Evolutionary conservation across 1,139 yeast genomes (phyloP), one percentile per base, ranked within the genome.

Genomic region (Geotrichum macrosporum): DNA sequence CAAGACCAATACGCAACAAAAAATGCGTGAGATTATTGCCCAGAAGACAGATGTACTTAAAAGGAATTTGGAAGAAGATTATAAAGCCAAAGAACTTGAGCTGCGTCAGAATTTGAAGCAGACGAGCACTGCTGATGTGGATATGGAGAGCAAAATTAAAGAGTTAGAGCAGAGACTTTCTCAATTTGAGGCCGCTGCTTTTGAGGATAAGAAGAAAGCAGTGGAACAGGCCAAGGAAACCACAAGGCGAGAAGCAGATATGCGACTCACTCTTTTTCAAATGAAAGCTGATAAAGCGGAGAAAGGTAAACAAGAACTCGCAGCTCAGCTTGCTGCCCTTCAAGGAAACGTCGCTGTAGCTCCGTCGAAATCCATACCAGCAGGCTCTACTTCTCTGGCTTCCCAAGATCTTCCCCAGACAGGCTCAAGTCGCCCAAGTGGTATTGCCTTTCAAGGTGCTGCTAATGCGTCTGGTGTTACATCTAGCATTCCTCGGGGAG

Each of bases 231-330:
- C 60, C 32, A 50, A 55, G 35, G 58, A 52, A 12, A 47, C 54
- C n/a, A 50, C 55, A 3, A 51, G 54, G 31, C 57, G 55, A 36
- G 62, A 62, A 46, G 50, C 57, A 29, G 58, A 60, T n/a, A 63
- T 70, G 65, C 62, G 70, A 41, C 57, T 58, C 16, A 63, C 57
- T 46, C 53, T 69, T 39, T 46, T 68, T 22, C 60, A 62, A 37
- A 35, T 36, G 41, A 54, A 61, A 31, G 51, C 66, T 15, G 64
- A 64, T 15, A 64, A 63, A 52, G 56, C 64, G n/a, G 65, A 62
- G 20, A 61, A 58, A 39, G 64, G 62, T 43, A 64, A 63, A 46
- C 52, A 58, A 36, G 62, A 59, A 15, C 56, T 70, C 31, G 36
- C 46, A 18, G 46, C 48, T 12, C 52, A 53, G 32, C 26, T 53